Conservation (phyloP, 176 grass and related monocot species). For the Musa beccarii region DNA sequence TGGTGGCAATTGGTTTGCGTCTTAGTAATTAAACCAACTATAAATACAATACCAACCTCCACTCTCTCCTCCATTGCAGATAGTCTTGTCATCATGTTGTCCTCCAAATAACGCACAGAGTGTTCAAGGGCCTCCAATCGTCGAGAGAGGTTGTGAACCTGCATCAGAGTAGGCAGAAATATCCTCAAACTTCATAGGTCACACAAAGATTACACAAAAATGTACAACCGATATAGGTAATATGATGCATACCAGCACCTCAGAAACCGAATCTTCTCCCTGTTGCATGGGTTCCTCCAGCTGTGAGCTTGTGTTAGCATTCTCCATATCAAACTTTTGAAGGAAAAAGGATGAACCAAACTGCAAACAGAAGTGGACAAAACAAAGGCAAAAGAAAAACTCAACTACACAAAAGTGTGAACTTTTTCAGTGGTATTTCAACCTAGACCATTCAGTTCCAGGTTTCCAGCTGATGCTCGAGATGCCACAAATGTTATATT, state of each 20-base stretch:
- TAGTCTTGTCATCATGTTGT: background rate
- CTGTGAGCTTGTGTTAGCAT: background rate
- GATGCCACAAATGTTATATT: no score
- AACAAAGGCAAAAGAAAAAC: background rate
- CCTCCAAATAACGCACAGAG: conserved; percentile 2
- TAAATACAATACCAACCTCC: background rate
- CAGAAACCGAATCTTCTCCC: background rate
- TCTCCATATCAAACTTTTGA: background rate
- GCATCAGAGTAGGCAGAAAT: background rate
- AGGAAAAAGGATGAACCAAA: background rate
- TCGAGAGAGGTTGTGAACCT: conserved; percentile 6
- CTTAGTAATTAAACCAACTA: background rate
- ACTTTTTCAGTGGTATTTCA: background rate
- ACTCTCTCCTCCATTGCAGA: background rate
- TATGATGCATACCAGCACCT: background rate
- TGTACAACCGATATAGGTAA: background rate
- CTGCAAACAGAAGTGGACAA: background rate
- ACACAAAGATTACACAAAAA: background rate
- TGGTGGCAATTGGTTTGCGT: background rate
- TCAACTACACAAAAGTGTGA: background rate
- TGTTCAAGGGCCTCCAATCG: background rate
- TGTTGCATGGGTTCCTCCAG: background rate
- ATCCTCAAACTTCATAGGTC: background rate
- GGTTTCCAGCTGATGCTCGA: no score
- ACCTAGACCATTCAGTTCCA: background rate